Base-by-base conservation (phyloP, 768 basidiomycete species). In the Arthromyces matolae region DNA sequence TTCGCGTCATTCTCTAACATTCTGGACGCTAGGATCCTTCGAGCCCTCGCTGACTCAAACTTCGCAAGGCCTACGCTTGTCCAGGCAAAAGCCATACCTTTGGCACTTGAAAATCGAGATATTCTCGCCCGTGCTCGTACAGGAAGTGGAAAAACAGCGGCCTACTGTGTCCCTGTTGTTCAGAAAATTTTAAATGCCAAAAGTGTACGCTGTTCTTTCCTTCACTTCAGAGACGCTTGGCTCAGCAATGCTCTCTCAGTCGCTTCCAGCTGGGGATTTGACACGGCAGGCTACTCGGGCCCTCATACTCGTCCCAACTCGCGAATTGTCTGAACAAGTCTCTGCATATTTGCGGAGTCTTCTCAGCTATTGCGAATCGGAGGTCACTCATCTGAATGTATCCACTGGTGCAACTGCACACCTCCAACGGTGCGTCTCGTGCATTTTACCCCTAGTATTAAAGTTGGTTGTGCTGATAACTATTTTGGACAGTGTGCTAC, bases 101-200 rank as follows among this genome's bases (percentile, higher is more conserved):
- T 95, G 14, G 92, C 94, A 1, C 77, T 99, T 27, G 88, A 93
- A 65, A 83, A 86, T 54, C 73, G 77, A 27, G 96, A 99, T 65
- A 88, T 99, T 45, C 81, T 99, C 25, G 95, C 94, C 16, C 80
- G 91, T 36, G 95, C 96, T 2, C 80, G 91, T 25, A 99, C 96
- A 3, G 96, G 96, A 14, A 93, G 90, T 48, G 96, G 96, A 20
- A 99, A 99, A 72, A 99, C 96, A 0, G 91, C 89, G 3, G 93
- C 96, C 2, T 99, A 99, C 64, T 91, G 89, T 57, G 76, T 98
- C 8, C 96, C 96, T 0, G 69, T 94, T 20, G 72, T 91, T 0
- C 93, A 98, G 64, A 94, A 92, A 64, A 83, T 98, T 19, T 60
- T 97, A 45, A 80, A 74, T 52, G 78, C 80, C 3, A 94, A 93